Evolutionary conservation across 352 stramenopile genomes (phyloP), one percentile per base, ranked within the genome.

Genomic region (Globisporangium emineosum): DNA sequence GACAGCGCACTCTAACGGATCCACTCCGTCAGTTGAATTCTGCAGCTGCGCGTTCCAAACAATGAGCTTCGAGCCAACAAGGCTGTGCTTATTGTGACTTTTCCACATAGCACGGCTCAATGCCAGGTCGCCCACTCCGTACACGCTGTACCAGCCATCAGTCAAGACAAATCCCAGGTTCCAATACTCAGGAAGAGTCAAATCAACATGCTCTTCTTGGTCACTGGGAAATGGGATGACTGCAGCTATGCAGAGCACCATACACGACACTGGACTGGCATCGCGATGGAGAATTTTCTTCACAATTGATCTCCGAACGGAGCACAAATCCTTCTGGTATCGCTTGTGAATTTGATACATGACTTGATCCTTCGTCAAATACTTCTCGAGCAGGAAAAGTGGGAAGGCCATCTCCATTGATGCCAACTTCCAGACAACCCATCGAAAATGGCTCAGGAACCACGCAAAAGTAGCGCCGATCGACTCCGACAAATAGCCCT

Each of bases 381-480:
- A 90, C 21, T 82, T 83, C 10, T 71, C 64, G 13, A 83, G 57
- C 43, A 91, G 68, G 19, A 89, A 73, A 13, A 67, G 65, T 49
- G 77, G 70, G 29, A 84, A 88, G 19, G 65, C 62, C 0, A 79
- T 64, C 49, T 91, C 83, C 72, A 76, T 88, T 8, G 70, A 65
- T 43, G 83, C 77, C 30, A 89, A 71, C 56, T 91, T 91, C 78
- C 81, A 89, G 23, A 91, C 73, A 43, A 90, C 67, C 83, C 83
- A 91, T 1, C 83, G 70, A 66, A 75, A 91, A n/a, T 91, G 83
- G 65, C 90, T 91, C 12, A 72, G 43, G 66, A 91, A 91, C 83
- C 83, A 91, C 27, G 55, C 57, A 29, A 71, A 70, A 13, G 80
- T 83, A 25, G 79, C 80, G 5, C 68, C 73, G 19, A 56, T 72